A percentile compares a stretch with the other conserved stretches of the same genome.
Conservation (phyloP, 2,329 filamentous ascomycete species). For the Geoglossum cookeanum region DNA sequence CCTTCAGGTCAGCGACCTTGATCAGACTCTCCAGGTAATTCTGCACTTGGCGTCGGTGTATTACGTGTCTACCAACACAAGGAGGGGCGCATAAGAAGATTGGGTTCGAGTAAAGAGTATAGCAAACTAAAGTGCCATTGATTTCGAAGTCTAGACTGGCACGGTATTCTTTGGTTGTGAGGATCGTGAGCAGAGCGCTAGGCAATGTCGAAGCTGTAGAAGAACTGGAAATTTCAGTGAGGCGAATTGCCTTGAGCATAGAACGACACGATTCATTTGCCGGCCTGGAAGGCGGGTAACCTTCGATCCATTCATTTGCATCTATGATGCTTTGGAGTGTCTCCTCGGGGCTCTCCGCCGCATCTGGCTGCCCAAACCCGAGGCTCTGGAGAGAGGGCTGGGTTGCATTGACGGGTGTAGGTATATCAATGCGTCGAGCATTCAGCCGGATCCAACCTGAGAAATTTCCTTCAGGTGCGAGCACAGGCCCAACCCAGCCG, state of each 20-base stretch:
- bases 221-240: constrained; percentile 2
- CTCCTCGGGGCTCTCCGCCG: not conserved
- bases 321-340: not conserved
- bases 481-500: constrained; percentile 11
- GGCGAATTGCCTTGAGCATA: constrained; percentile 1
- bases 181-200: not conserved
- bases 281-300: not conserved
- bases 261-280: not conserved
- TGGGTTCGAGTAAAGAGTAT: constrained; percentile 9
- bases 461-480: constrained; percentile 1
- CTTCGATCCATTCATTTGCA: not conserved
- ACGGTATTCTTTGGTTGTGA: constrained; percentile 5
- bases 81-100: constrained; percentile 5
- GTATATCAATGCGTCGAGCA: constrained; percentile 1
- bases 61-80: constrained; percentile 3
- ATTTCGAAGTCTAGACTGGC: constrained; percentile 7
- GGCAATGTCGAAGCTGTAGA: not conserved
- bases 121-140: constrained; percentile 2
- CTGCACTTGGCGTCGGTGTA: constrained; percentile 3
- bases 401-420: not conserved
- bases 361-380: not conserved
- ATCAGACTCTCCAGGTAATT: not conserved
- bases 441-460: not conserved
- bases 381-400: not conserved
- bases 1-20: not conserved